Percentiles rank a stretch among this genome's conserved stretches.
Conservation (phyloP, 208 protist genomes). For the Acanthamoeba castellanii region DNA sequence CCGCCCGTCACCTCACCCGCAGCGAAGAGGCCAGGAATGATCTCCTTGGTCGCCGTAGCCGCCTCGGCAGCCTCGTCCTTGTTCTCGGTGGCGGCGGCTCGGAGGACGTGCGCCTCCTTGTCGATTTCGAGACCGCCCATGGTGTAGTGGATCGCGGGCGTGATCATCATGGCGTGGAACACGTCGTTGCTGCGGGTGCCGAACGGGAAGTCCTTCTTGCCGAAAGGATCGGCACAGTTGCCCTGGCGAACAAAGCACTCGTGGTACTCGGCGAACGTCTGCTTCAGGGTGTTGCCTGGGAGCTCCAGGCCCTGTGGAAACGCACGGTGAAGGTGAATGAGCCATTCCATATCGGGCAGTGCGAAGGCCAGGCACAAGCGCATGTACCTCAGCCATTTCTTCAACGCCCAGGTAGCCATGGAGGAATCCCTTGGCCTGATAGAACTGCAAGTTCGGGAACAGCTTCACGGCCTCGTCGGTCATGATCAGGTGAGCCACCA, state of each 20-base stretch:
- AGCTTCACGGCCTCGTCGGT: conserved; percentile 89
- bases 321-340: not conserved
- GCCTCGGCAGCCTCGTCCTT: not conserved
- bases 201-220: conserved; percentile 88
- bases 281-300: not conserved
- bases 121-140: conserved; percentile 95
- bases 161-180: conserved; percentile 90
- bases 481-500: conserved; percentile 91
- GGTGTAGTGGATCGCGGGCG: conserved; percentile 96
- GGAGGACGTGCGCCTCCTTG: conserved; percentile 89
- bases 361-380: no score
- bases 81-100: not conserved
- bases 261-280: conserved; percentile 82
- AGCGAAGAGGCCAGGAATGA: conserved; percentile 94
- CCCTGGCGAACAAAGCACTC: conserved; percentile 22
- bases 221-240: conserved; percentile 88
- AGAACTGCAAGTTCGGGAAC: conserved; percentile 92
- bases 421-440: conserved; percentile 91
- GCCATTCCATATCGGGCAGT: no score
- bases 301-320: not conserved
- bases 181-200: conserved; percentile 57
- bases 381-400: conserved; percentile 79
- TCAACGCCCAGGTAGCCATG: conserved; percentile 83
- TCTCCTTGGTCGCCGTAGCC: not conserved
- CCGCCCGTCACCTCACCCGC: conserved; percentile 97